Evolutionary conservation across 306 rosid species (phyloP), one percentile per base, ranked within the genome.

Genomic region (Calophaca sinica): DNA sequence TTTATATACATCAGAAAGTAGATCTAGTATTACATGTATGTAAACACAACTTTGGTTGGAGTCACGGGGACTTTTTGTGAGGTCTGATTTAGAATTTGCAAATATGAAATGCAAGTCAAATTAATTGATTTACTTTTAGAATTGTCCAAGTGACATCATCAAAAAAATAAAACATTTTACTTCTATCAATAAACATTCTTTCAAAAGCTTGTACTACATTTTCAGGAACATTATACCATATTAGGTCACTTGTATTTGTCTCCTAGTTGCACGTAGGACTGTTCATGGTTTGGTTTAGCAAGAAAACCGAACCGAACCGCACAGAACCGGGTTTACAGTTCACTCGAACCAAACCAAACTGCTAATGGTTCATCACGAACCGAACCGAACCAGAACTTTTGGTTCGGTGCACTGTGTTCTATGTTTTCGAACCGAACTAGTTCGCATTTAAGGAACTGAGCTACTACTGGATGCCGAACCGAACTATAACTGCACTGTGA

Each of bases 31-130:
- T 46, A 31, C 36, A 63, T 50, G 3, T 33, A 28, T 50, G 28
- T 20, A 20, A 49, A 20, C 7, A 12, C 62, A 63, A 4, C 12
- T 36, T 38, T 50, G 32, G 41, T 38, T 50, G 32, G 41, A 62
- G 42, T 20, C 14, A 12, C 14, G 7, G 6, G 49, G 31, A 3
- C 26, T 74, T 69, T 32, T 11, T 15, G 46, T 7, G 61, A 48
- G 52, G 15, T 48, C 29, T 13, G 60, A 61, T 38, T 61, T 63
- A 61, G 36, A 53, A 75, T 64, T 32, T 41, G 28, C 31, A 57
- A 15, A 28, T n/a, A 64, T 26, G 45, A 39, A n/a, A 41, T 29
- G 32, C 20, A 28, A 41, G 44, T 28, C 38, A 36, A 13, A 38
- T 45, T 15, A 53, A 70, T 39, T 20, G 39, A 46, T 36, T 54